Base-by-base conservation (phyloP, 306 rosid genomes). In the Fragaria nilgerrensis region DNA sequence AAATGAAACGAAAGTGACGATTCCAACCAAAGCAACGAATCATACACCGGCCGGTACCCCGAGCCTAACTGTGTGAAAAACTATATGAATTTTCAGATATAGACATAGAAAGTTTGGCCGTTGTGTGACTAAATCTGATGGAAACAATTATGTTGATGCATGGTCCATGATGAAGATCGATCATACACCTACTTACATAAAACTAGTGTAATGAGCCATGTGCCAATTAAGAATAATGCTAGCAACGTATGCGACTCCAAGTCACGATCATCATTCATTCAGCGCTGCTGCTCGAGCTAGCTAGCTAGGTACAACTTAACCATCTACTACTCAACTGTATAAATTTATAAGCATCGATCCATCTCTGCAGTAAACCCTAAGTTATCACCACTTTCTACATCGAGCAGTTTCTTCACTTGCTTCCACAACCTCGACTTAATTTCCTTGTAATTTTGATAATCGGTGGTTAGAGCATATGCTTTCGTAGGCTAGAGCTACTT, bases 261-360 rank as follows among this genome's bases (percentile, higher is more conserved):
- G 66, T 61, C 19, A 61, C 5, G 8, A 61, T 12, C 17, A 59
- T 47, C 47, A 68, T 75, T 68, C n/a, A 55, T 74, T 56, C 67
- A 73, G 73, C n/a, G 55, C 53, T 45, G 75, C 36, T 5, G 34
- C 34, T 37, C 41, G 41, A 32, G 34, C 39, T 36, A 39, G 34
- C 39, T 36, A 39, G 44, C 44, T 39, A 7, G 44, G 44, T 39
- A 39, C 44, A 55, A 73, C 75, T 32, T 13, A n/a, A 9, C 37
- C 13, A 37, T 3, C 76, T 49, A 27, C 66, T 32, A 32, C 34
- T 14, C 37, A 23, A 52, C 16, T 1, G 47, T 43, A 43, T 43
- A 52, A 1, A 19, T 48, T 27, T 29, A 5, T 49, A 11, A 34
- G 63, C 59, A 27, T 29, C 5, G 12, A 16, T 56, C 50, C 41